Evolutionary conservation across 148 eudicot genomes (phyloP).

Genomic region (Arctostaphylos glauca): DNA sequence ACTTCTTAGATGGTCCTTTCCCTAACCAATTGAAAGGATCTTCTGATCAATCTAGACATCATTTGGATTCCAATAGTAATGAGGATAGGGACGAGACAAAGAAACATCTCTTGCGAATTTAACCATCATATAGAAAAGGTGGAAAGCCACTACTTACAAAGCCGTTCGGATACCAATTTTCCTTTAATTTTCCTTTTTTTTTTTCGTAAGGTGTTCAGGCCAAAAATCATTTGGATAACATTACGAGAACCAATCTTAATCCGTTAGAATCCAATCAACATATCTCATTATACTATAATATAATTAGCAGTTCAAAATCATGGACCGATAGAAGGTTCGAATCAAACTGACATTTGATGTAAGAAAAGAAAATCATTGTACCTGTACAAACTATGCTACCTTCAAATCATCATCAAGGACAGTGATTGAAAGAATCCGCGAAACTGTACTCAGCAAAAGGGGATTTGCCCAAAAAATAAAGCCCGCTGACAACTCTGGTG

Average conservation of each 20-base stretch:
- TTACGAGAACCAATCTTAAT: not conserved
- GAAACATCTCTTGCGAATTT: not conserved
- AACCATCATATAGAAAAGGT: not conserved
- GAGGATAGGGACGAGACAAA: not conserved
- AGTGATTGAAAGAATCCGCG: slow-evolving; percentile 1
- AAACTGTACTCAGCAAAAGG: slow-evolving; percentile 12
- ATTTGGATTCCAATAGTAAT: too few species aligned
- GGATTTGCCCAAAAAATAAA: not conserved
- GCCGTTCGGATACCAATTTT: not conserved
- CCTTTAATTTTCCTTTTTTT: too few species aligned
- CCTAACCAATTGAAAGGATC: too few species aligned
- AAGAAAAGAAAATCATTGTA: slow-evolving; percentile 1
- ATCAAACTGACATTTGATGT: slow-evolving; percentile 14
- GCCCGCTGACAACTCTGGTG: not conserved
- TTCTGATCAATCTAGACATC: too few species aligned
- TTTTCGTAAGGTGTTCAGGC: too few species aligned
- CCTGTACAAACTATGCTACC: slow-evolving; percentile 15
- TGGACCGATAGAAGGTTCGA: not conserved
- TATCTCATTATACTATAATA: not conserved
- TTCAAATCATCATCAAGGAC: slow-evolving; percentile 2
- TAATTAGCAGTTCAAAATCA: not conserved
- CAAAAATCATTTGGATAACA: too few species aligned
- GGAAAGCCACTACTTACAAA: not conserved
- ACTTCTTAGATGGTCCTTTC: too few species aligned
- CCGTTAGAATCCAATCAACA: not conserved